Base-by-base conservation (phyloP, 1,139 yeast genomes). In the Candida tetrigidarum region DNA sequence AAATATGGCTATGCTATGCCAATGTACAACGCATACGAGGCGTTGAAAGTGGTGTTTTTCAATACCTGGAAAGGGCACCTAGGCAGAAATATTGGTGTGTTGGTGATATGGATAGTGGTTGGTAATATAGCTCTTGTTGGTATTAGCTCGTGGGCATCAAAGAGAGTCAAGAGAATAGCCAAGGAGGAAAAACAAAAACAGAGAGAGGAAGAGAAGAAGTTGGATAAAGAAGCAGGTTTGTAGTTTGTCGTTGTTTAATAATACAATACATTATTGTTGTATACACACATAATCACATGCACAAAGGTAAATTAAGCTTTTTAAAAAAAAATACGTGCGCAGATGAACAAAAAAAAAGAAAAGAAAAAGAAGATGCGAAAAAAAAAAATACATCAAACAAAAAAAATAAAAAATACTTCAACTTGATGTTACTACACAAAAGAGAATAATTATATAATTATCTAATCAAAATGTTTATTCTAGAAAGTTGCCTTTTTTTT, bases 1-100 rank as follows among this genome's bases (percentile, higher is more conserved):
- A 64, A 81, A 40, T 82, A 78, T 60, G 90, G 91, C 6, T 83
- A 83, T 57, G 84, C 79, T 23, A 65, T 83, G 66, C 92, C 92
- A 1, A 73, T 85, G 54, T 79, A 76, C 57, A 83, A 84, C 52
- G 76, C 82, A 0, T 76, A 73, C 41, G 83, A 80, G 48, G 70
- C 81, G 16, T 70, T 71, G 53, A 77, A 78, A 56, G 84, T 84
- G 3, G 71, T 84, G 12, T 71, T 85, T 46, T 76, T 82, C 52
- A 66, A 81, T 55, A 63, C 84, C 2, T 76, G 80, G 61, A 81
- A 76, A 57, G 81, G 81, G 1, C 58, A 74, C 15, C 51, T 85
- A 56, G 89, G 88, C 5, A 59, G 81, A 49, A 75, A 82, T 55
- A 70, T 80, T 40, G 88, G 86, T 36, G 65, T 85, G 2, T 57